phyloP scores from a whole-genome alignment of 805 yeast genomes.

The Wickerhamomyces sydowiorum region DNA sequence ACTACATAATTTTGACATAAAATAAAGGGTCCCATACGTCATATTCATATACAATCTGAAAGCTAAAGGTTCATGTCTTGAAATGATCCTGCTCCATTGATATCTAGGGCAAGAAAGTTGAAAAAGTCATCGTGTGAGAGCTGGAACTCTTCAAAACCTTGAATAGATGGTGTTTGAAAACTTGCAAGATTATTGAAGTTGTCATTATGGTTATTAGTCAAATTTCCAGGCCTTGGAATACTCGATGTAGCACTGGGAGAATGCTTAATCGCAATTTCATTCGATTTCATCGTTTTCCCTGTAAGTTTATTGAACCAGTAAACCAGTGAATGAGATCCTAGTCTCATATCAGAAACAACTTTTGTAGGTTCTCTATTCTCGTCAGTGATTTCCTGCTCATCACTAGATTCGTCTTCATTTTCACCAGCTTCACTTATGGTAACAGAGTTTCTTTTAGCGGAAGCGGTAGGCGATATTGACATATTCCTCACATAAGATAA shows the following conservation, averaged over 20 bases:
- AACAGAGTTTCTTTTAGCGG: not conserved
- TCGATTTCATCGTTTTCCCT: constrained; percentile 6
- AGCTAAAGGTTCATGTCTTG: constrained; percentile 10
- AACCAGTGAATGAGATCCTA: constrained; percentile 26
- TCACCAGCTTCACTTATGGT: constrained; percentile 9
- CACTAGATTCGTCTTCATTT: constrained; percentile 16
- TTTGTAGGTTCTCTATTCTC: constrained; percentile 26
- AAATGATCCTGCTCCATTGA: constrained; percentile 17
- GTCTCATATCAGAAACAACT: constrained; percentile 30
- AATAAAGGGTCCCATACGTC: too few species aligned
- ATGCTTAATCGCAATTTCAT: too few species aligned
- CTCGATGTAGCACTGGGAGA: too few species aligned
- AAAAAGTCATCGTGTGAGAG: constrained; percentile 25
- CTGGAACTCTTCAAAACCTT: constrained; percentile 19
- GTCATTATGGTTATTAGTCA: not conserved
- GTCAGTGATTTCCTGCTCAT: constrained; percentile 17
- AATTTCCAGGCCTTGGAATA: not conserved
- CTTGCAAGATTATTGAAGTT: constrained; percentile 1
- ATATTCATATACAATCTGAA: too few species aligned
- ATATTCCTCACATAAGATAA: constrained; percentile 12
- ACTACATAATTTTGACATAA: too few species aligned
- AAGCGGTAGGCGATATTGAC: not conserved
- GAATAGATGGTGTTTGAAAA: constrained; percentile 14
- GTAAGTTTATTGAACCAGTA: constrained; percentile 23
- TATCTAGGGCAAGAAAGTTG: constrained; percentile 22